A percentile compares a stretch with the other conserved stretches of the same genome.
These are phyloP conservation scores for Isabelozyma heimii DNA, from an alignment of 805 yeast species.

Conservation along the genomic window DNA sequence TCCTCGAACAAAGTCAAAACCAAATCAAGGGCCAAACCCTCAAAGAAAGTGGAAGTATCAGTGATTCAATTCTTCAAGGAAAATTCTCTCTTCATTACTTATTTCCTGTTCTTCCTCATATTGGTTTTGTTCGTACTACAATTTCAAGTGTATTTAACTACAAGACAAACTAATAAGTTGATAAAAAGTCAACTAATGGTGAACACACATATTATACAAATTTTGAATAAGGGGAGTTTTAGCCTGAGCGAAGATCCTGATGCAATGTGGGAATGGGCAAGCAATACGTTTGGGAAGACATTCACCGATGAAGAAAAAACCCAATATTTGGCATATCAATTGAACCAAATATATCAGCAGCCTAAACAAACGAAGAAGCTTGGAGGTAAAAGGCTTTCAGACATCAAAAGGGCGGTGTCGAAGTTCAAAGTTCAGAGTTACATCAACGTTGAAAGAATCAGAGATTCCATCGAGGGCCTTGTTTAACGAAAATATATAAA, in stretches of 20 bases:
- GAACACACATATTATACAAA: slow-evolving; percentile 12
- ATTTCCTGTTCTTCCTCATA: slow-evolving; percentile 16
- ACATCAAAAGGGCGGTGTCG: slow-evolving; percentile 7
- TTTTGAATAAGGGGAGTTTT: background rate
- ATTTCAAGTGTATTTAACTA: slow-evolving; percentile 11
- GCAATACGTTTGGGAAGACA: slow-evolving; percentile 11
- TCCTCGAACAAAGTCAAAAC: slow-evolving; percentile 1
- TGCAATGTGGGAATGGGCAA: slow-evolving; percentile 22
- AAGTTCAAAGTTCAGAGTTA: slow-evolving; percentile 10
- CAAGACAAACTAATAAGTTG: slow-evolving; percentile 21
- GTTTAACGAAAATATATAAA: slow-evolving; percentile 2
- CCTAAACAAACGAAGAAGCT: background rate
- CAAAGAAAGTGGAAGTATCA: background rate
- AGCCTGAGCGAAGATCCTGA: slow-evolving; percentile 1
- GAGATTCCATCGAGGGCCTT: slow-evolving; percentile 8
- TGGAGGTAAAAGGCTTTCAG: slow-evolving; percentile 1
- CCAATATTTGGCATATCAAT: slow-evolving; percentile 16
- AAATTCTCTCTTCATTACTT: slow-evolving; percentile 13
- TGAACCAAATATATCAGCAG: slow-evolving; percentile 8
- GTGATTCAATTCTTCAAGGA: slow-evolving; percentile 7
- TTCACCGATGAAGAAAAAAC: slow-evolving; percentile 14
- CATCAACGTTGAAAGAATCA: slow-evolving; percentile 8
- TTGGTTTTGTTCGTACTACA: slow-evolving; percentile 17
- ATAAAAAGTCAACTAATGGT: slow-evolving; percentile 16
- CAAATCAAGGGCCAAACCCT: background rate